phyloP scores from a whole-genome alignment of 495 filamentous ascomycete genomes.

The Cercophora sp. region DNA sequence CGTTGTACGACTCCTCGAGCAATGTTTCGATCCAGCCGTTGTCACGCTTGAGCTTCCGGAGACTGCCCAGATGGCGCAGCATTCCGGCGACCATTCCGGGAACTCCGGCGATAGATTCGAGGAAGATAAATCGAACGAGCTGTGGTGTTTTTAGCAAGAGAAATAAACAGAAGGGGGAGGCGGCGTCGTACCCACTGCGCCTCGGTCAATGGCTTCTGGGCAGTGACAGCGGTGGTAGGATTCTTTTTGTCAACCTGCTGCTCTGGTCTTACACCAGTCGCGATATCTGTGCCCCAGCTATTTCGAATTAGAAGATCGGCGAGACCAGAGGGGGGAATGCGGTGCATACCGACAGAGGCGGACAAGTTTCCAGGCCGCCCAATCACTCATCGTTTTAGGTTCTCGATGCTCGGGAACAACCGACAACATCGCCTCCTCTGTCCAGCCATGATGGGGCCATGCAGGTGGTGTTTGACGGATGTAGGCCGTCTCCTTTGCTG shows the following conservation, averaged over 20 bases:
- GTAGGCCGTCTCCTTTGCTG: slow-evolving; percentile 39
- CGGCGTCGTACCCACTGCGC: slow-evolving; percentile 42
- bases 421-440: slow-evolving; percentile 43
- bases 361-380: slow-evolving; percentile 45
- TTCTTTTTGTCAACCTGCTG: slow-evolving; percentile 45
- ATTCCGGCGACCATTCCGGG: slow-evolving; percentile 97
- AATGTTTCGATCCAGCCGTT: slow-evolving; percentile 98
- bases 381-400: slow-evolving; percentile 37
- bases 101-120: slow-evolving; percentile 91
- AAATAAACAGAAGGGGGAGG: background rate
- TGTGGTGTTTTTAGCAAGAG: background rate
- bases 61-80: slow-evolving; percentile 78
- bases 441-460: slow-evolving; percentile 66
- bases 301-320: background rate
- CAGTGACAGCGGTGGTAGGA: slow-evolving; percentile 40
- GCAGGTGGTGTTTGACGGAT: slow-evolving; percentile 52
- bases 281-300: slow-evolving; percentile 46
- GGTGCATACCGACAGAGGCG: slow-evolving; percentile 29
- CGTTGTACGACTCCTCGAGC: slow-evolving; percentile 91
- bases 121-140: slow-evolving; percentile 82
- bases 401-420: slow-evolving; percentile 38
- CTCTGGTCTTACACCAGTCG: slow-evolving; percentile 40
- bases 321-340: no score
- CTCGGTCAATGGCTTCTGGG: slow-evolving; percentile 44
- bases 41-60: slow-evolving; percentile 82